Evolutionary conservation across 768 basidiomycete genomes (phyloP), one percentile per base, ranked within the genome.

Genomic region (Tylopilus intermedius): DNA sequence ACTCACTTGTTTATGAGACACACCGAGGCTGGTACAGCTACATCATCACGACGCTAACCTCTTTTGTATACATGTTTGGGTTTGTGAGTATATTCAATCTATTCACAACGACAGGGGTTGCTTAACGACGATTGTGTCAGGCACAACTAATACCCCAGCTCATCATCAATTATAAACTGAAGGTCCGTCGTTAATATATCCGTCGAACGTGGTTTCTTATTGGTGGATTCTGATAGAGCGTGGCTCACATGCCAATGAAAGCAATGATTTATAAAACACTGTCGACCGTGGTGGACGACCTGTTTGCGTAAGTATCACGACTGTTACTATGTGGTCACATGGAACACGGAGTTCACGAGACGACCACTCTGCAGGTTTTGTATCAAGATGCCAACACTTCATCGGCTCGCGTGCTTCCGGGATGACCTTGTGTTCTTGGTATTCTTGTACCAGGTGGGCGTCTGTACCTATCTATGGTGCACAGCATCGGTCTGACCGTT

Each of bases 241-340:
- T 96, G 33, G 88, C 95, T 42, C 95, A 98, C 67, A 93, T 98
- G 87, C 94, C 94, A 18, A 94, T 96, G 87, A 96, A 94, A 69
- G 89, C 94, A 4, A 93, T 98, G 90, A 85, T 94, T 60, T 95
- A 93, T 78, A 96, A 95, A 74, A 84, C 89, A 2, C 76, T 95
- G 53, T 88, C 90, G 42, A 90, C 86, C 1, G 88, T 90, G 45
- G 88, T 94, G 42, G 94, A 95, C 72, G 93, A 97, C 69, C 81
- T 95, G 61, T 91, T 92, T 67, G 86, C 87, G 88, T 92, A 76
- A 62, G 86, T 62, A 42, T 59, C 33, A 52, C 33, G 18, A 29
- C 42, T 26, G 51, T 63, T 54, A 46, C 64, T 32, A 50, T 43
- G 55, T 15, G 24, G 26, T 47, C 48, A 58, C 47, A 58, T 55